phyloP scores from a whole-genome alignment of 208 protist species.

The Kentomonas sorsogonicus region DNA sequence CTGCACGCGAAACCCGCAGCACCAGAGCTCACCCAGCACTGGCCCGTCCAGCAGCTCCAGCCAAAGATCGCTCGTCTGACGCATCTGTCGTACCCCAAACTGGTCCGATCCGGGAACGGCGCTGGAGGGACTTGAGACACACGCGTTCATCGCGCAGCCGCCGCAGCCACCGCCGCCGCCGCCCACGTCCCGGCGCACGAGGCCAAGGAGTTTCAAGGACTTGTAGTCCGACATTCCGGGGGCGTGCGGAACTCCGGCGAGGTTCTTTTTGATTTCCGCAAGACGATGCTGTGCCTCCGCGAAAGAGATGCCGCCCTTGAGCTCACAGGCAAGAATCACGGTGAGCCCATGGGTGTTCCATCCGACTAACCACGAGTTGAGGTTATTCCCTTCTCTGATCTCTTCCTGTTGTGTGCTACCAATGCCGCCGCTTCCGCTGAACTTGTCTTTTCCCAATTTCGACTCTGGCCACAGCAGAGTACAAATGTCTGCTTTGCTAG shows the following conservation, averaged over 20 bases:
- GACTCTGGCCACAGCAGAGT: constrained; percentile 70
- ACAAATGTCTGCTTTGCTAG: not conserved
- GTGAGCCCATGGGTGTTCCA: constrained; percentile 78
- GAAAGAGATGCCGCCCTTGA: constrained; percentile 34
- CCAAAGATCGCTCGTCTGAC: constrained; percentile 70
- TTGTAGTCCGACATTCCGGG: constrained; percentile 23
- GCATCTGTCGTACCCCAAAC: constrained; percentile 9
- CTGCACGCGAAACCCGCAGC: constrained; percentile 74
- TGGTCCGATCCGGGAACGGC: too few relatives aligned
- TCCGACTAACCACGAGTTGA: constrained; percentile 62
- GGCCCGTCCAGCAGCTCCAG: constrained; percentile 64
- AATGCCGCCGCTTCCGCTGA: not conserved
- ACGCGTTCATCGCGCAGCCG: too few relatives aligned
- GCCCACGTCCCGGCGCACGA: constrained; percentile 39
- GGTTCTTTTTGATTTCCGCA: constrained; percentile 20
- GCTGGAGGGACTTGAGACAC: too few relatives aligned
- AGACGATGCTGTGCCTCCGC: constrained; percentile 32
- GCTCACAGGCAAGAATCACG: constrained; percentile 53
- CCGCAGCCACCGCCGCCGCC: too few relatives aligned
- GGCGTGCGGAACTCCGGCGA: constrained; percentile 15
- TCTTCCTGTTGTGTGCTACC: too few relatives aligned
- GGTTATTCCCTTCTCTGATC: too few relatives aligned
- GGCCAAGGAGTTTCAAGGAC: constrained; percentile 51
- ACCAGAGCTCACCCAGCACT: constrained; percentile 71
- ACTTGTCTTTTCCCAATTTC: not conserved